Percentiles rank a stretch among this genome's conserved stretches.
Evolutionary conservation across 345 rosid species (phyloP).

Genomic region (Raphanus raphanistrum): DNA sequence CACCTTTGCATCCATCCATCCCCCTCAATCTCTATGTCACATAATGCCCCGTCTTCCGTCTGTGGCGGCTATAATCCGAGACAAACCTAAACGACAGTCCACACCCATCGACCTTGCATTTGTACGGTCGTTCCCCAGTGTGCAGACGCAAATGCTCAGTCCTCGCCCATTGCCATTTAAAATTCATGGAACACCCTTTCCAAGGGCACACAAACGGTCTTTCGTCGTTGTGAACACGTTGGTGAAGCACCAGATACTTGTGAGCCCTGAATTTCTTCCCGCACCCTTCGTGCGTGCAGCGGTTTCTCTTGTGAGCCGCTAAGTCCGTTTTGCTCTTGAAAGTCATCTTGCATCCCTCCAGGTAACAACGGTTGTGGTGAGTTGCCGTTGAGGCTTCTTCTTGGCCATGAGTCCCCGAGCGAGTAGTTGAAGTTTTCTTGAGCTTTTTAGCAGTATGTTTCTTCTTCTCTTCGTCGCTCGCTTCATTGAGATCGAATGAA

Average conservation of each 20-base stretch:
- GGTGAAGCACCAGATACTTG: constrained; percentile 75
- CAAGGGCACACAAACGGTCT: constrained; percentile 87
- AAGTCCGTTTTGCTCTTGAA: constrained; percentile 71
- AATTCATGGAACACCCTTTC: constrained; percentile 87
- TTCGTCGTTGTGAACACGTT: constrained; percentile 86
- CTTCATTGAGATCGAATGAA: constrained; percentile 25
- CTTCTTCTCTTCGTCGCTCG: constrained; percentile 40
- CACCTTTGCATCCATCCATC: not conserved
- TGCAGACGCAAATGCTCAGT: constrained; percentile 95
- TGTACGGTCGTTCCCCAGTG: constrained; percentile 89
- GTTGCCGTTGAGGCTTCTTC: constrained; percentile 1
- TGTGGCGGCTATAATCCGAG: constrained; percentile 90
- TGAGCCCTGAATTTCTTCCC: constrained; percentile 83
- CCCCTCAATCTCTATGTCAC: constrained; percentile 30
- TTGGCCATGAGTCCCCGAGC: too few species aligned
- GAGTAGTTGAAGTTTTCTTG: constrained; percentile 38
- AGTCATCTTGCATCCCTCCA: constrained; percentile 88
- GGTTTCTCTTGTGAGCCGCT: constrained; percentile 65
- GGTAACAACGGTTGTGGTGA: constrained; percentile 53
- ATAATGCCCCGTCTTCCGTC: constrained; percentile 90
- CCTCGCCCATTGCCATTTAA: constrained; percentile 99
- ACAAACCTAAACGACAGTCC: constrained; percentile 91
- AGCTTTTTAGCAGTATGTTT: constrained; percentile 41
- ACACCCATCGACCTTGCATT: constrained; percentile 78
- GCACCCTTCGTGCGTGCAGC: constrained; percentile 80